phyloP scores from a whole-genome alignment of 352 stramenopile genomes.

The Pythium vanterpoolii region DNA sequence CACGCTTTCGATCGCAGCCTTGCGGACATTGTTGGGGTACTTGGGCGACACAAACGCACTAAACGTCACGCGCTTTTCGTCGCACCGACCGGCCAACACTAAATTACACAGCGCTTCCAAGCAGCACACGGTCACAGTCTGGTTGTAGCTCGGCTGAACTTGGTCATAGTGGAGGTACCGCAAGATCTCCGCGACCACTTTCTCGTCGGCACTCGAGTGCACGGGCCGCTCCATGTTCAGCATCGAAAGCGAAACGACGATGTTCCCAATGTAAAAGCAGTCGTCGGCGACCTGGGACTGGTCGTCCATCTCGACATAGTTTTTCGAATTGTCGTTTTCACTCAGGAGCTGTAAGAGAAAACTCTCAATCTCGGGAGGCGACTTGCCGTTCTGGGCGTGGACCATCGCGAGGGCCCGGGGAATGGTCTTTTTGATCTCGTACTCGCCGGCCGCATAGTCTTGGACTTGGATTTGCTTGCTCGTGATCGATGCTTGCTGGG shows the following conservation, averaged over 20 bases:
- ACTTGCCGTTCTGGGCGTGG: slow-evolving; percentile 73
- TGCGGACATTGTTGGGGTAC: slow-evolving; percentile 70
- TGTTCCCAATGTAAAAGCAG: slow-evolving; percentile 82
- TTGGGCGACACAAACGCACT: slow-evolving; percentile 69
- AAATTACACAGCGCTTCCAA: slow-evolving; percentile 81
- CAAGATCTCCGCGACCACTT: slow-evolving; percentile 69
- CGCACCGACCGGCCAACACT: slow-evolving; percentile 57
- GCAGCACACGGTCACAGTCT: slow-evolving; percentile 80
- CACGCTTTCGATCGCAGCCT: slow-evolving; percentile 83
- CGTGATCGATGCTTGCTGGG: slow-evolving; percentile 74
- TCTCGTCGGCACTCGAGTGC: slow-evolving; percentile 40
- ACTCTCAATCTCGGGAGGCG: slow-evolving; percentile 69
- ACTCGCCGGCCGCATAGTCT: slow-evolving; percentile 81
- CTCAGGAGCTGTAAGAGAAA: slow-evolving; percentile 76
- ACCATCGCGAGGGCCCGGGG: slow-evolving; percentile 75
- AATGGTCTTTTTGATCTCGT: slow-evolving; percentile 88
- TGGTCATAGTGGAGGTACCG: slow-evolving; percentile 84
- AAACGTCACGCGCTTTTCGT: slow-evolving; percentile 70
- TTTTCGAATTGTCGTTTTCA: slow-evolving; percentile 89
- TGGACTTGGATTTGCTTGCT: slow-evolving; percentile 86
- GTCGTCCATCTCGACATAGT: slow-evolving; percentile 87
- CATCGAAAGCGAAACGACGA: slow-evolving; percentile 70
- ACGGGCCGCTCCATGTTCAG: slow-evolving; percentile 57
- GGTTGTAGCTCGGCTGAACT: slow-evolving; percentile 78
- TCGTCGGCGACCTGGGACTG: slow-evolving; percentile 81